A percentile compares a stretch with the other conserved stretches of the same genome.
Conservation (phyloP, 2,329 filamentous ascomycete genomes). For the Colletotrichum eleusines region DNA sequence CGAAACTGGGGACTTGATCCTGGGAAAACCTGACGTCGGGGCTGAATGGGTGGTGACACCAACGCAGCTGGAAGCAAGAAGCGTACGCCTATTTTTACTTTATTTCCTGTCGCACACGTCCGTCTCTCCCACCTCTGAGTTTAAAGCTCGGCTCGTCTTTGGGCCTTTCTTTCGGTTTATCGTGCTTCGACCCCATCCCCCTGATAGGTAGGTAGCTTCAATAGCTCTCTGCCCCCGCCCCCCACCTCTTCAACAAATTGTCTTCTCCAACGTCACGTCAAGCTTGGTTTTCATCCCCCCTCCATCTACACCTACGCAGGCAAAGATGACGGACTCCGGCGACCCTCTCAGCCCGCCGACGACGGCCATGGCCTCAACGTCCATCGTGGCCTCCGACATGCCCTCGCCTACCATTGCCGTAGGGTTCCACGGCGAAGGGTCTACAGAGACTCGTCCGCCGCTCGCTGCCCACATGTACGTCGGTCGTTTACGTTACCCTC, state of each 20-base stretch:
- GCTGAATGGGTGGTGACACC: conserved; percentile 14
- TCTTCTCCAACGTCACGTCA: conserved; percentile 15
- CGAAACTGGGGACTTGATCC: conserved; percentile 22
- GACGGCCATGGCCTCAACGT: conserved; percentile 36
- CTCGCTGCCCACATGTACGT: conserved; percentile 59
- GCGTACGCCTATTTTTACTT: neutral
- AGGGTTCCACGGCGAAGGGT: conserved; percentile 36
- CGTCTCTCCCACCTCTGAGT: neutral
- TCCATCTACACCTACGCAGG: conserved; percentile 1
- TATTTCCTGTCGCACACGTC: conserved; percentile 6
- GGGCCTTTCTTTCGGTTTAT: conserved; percentile 29
- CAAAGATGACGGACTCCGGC: conserved; percentile 26
- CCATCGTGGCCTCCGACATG: conserved; percentile 24
- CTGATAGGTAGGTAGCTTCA: neutral
- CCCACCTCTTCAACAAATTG: conserved; percentile 19
- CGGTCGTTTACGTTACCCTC: conserved; percentile 18
- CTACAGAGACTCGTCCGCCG: conserved; percentile 47
- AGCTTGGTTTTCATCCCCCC: neutral
- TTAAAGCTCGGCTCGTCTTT: conserved; percentile 15
- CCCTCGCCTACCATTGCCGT: conserved; percentile 40
- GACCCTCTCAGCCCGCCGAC: conserved; percentile 28
- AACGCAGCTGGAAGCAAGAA: conserved; percentile 25
- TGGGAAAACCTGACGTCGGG: conserved; percentile 23
- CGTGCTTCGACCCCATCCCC: conserved; percentile 7
- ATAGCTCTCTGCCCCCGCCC: conserved; percentile 12